Evolutionary conservation across 1,284 basidiomycete genomes (phyloP), one percentile per base, ranked within the genome.

Genomic region (Apiotrichum sp.): DNA sequence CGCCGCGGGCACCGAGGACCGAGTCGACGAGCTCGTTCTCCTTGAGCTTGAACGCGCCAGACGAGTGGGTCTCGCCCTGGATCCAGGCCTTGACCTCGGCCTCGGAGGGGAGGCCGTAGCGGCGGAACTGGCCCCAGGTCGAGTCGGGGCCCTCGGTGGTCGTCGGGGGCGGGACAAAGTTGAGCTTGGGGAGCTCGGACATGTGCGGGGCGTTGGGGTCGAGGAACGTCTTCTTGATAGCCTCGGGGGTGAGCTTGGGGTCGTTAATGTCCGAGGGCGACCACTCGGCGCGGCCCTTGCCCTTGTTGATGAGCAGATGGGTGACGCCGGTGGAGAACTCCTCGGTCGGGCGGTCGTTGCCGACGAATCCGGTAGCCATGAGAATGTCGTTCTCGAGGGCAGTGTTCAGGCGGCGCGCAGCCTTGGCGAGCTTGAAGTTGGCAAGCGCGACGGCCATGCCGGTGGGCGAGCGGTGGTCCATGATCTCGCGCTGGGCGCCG

Each of bases 371-470:
- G 34, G 64, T 67, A 5, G 67, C 65, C 68, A 73, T 72, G 42
- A 62, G 57, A 43, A 71, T 66, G 55, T 69, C 69, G 84, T 89
- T 90, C 63, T 86, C 78, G 58, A 96, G 79, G 5, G 83, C 84
- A 57, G 87, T 80, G 29, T 81, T 78, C 47, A 96, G 78, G 14
- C 80, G 60, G 61, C 68, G 74, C 75, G 86, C 77, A 3, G 77
- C 73, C 67, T 80, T 83, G 13, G 89, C 91, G 59, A 80, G 78
- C 50, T 87, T 83, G 60, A 93, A 82, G 10, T 88, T 88, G 64
- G 82, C 77, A n/a, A 97, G 79, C 16, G 92, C 84, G 33, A 97
- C 86, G 69, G 88, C 89, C 67, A 96, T 80, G 66, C 90, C 93
- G 2, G 92, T 95, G 4, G 93, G 93, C 71, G 89, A 92, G 52